Evolutionary conservation across 73 alveolate genomes (phyloP).

Genomic region (Symbiodinium natans): DNA sequence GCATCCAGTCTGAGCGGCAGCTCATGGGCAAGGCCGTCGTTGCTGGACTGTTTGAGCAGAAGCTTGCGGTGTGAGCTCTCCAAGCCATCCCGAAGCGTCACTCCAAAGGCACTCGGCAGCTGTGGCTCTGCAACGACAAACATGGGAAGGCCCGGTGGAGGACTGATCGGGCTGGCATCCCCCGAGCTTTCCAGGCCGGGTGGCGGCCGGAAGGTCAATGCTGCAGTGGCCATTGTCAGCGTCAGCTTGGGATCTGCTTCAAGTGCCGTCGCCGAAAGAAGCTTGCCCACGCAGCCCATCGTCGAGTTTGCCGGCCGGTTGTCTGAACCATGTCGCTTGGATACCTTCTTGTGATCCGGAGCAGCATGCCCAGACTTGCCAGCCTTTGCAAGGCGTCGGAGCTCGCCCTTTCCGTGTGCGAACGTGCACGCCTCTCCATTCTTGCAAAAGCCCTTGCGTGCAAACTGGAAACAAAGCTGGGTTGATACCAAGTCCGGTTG

Average conservation of each 20-base stretch:
- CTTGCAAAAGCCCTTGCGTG: slow-evolving; percentile 90
- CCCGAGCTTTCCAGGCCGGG: not conserved
- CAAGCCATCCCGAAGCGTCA: not conserved
- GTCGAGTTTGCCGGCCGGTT: too few relatives aligned
- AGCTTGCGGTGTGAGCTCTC: not conserved
- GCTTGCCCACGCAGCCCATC: too few relatives aligned
- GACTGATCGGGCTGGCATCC: not conserved
- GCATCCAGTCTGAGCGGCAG: not conserved
- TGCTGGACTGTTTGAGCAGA: not conserved
- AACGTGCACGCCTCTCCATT: slow-evolving; percentile 76
- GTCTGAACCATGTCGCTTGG: not conserved
- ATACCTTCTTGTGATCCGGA: not conserved
- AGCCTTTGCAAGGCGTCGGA: not conserved
- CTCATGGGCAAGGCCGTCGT: not conserved
- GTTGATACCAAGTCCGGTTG: slow-evolving; percentile 81
- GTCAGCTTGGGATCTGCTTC: not conserved
- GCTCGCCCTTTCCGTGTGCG: slow-evolving; percentile 72
- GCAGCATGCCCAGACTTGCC: not conserved
- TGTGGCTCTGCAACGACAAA: too few relatives aligned
- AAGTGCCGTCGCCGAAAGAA: not conserved
- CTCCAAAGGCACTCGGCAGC: too few relatives aligned
- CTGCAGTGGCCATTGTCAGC: not conserved
- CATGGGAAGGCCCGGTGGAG: not conserved
- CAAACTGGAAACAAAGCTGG: slow-evolving; percentile 75
- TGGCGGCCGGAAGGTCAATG: not conserved